Evolutionary conservation across 495 filamentous ascomycete species (phyloP), one percentile per base, ranked within the genome.

Genomic region (Massariosphaeria phaeospora): DNA sequence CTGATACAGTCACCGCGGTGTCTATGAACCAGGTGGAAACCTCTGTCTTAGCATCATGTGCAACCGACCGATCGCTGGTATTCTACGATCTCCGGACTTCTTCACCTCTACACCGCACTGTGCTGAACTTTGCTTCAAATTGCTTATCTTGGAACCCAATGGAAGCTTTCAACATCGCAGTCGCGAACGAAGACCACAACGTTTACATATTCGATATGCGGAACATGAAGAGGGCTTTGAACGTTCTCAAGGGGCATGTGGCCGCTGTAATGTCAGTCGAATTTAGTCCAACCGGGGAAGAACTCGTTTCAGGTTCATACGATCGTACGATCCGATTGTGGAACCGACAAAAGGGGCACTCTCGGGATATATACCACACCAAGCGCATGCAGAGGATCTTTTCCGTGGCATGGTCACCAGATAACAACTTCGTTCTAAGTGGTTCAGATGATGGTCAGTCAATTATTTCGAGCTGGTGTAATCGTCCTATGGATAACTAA

Each of bases 331-430:
- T 91, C 20, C 79, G 91, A 23, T 72, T 96, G 45, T 99, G 89
- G 83, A 79, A 81, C 62, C 79, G 90, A 23, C 77, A 81, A 29
- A 76, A 81, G 40, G 93, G 93, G 8, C 88, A 94, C 69, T 89
- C 86, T 3, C 72, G 90, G 50, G 93, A 99, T 55, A 83, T 96
- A 40, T 99, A 99, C 72, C 93, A 97, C 73, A 97, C 93, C 9
- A 90, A 95, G 71, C 82, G 93, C 48, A 96, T 96, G 94, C 93
- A 98, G 74, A 79, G 81, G 62, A 89, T 95, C n/a, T 96, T 97
- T 77, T 85, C 83, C 17, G 79, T 78, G 45, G 79, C 78, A 52
- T 97, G 84, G 76, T 89, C 88, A 0, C 87, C 90, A 13, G 94
- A 97, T 69, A 85, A 84, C 62, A 85, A 85, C 57, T 97, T 93